phyloP scores from a whole-genome alignment of 2,329 filamentous ascomycete species.

The Tolypocladium tundrense region DNA sequence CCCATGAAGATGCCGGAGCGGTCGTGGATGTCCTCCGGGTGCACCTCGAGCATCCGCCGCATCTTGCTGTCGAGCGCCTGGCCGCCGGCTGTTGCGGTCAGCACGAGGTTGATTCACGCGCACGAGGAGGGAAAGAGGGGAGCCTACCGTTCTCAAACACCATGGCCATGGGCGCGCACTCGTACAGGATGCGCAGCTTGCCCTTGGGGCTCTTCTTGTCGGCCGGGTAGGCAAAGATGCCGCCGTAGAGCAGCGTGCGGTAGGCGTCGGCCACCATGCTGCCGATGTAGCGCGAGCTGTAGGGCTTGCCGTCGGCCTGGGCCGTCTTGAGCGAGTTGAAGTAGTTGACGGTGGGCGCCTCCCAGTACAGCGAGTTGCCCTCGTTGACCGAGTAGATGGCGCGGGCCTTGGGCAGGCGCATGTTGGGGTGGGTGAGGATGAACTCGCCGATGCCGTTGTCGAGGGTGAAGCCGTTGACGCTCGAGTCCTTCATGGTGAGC shows the following conservation, averaged over 20 bases:
- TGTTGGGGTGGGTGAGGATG: constrained; percentile 93
- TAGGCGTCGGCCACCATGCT: constrained; percentile 99
- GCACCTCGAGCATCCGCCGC: constrained; percentile 79
- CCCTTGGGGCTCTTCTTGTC: constrained; percentile 99
- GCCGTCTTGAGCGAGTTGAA: constrained; percentile 83
- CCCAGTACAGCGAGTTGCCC: constrained; percentile 96
- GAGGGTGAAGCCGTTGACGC: constrained; percentile 94
- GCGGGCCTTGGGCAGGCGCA: constrained; percentile 71
- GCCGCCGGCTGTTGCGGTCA: constrained; percentile 59
- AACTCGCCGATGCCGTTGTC: constrained; percentile 97
- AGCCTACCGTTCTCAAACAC: constrained; percentile 90
- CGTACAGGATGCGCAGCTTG: constrained; percentile 93
- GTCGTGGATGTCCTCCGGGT: constrained; percentile 91
- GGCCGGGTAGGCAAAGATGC: constrained; percentile 93
- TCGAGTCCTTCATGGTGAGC: constrained; percentile 88
- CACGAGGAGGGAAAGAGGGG: not conserved
- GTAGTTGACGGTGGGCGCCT: constrained; percentile 76
- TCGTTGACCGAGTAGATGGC: constrained; percentile 98
- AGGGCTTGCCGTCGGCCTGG: constrained; percentile 67
- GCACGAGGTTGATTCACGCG: not conserved
- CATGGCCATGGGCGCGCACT: constrained; percentile 98
- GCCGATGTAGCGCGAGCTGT: constrained; percentile 90
- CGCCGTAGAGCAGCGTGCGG: constrained; percentile 87
- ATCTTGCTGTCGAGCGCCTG: constrained; percentile 87
- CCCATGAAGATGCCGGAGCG: constrained; percentile 93